Base-by-base conservation (phyloP, 2,329 filamentous ascomycete species). In the Penicillium sp. region DNA sequence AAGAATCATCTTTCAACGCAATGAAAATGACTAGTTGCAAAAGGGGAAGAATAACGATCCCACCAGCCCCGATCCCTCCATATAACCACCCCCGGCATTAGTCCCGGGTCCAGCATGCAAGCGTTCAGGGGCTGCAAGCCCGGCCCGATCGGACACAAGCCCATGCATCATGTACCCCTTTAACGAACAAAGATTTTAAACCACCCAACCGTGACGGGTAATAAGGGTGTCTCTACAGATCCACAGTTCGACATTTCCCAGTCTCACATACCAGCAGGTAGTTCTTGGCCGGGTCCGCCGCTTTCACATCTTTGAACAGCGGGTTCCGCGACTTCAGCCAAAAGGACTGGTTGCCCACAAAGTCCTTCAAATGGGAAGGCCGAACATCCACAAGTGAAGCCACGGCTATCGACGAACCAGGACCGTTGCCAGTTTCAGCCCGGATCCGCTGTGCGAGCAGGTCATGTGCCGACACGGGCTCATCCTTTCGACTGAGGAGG, bases 251-350 rank as follows among this genome's bases (percentile, higher is more conserved):
- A 53, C 67, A 70, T 17, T 44, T 50, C 2, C 66, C 66, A 3
- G 48, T 44, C 50, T 69, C 65, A 34, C 67, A 70, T 16, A 68
- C 42, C 36, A 68, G 48, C 21, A 70, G 32, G 38, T 65, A 60
- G 38, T 69, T 68, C 43, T 64, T 69, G 9, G 58, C 52, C 8
- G 60, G 57, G 2, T 59, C 50, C 1, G 51, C 45, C 0, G 60
- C 51, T 36, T 60, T 58, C n/a, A 70, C 32, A 13, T 69, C 62
- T 45, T 60, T 63, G 43, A 63, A 61, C 19, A 69, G 35, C 4
- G 52, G 33, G 41, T 70, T 70, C 23, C 65, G 62, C 19, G 46
- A 50, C 36, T 60, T 58, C 25, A 70, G 45, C 67, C 67, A 70
- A 40, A 58, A 58, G 7, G 67, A 65, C 23, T 58, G 53, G 28